Base-by-base conservation (phyloP, 2,329 filamentous ascomycete genomes). In the Paraphoma chrysanthemicola region DNA sequence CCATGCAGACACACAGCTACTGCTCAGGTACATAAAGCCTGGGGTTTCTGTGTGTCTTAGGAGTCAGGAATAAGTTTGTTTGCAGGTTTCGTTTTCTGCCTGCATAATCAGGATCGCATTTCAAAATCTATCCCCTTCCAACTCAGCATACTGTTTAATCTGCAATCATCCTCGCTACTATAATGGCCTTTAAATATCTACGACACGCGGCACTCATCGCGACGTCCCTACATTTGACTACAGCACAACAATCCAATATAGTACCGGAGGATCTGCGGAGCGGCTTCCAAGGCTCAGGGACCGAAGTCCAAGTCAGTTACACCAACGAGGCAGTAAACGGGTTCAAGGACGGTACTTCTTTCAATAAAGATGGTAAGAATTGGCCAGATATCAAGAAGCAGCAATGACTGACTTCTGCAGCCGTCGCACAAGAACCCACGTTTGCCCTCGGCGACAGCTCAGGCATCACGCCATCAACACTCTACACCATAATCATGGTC, bases 371-470 rank as follows among this genome's bases (percentile, higher is more conserved):
- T 39, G 62, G 69, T 71, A 46, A 46, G 68, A 17, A 30, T 23
- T 41, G 14, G 8, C 7, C 44, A 17, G 4, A 11, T 16, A 14
- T 23, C n/a, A 9, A 16, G 6, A 39, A 39, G 56, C 66, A 45
- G 70, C 41, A 28, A 6, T 7, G 16, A 18, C 7, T 36, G 33
- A 36, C 14, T 10, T 10, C 14, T 14, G 33, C 45, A 73, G 72
- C 61, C 3, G 70, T 73, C n/a, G 41, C 62, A 46, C 54, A 59
- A 46, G 66, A 67, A 41, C 73, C 73, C 8, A 68, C 60, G 16
- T 76, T 76, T 36, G 73, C 72, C 8, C 63, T 75, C 2, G 73
- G 74, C 28, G 74, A 76, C 54, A 69, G 64, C 48, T 69, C 65
- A 16, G 70, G 68, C 41, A 74, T 77, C 45, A 55, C 59, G 2